Evolutionary conservation across 2,329 filamentous ascomycete genomes (phyloP).

Genomic region (Trichophyton benhamiae): DNA sequence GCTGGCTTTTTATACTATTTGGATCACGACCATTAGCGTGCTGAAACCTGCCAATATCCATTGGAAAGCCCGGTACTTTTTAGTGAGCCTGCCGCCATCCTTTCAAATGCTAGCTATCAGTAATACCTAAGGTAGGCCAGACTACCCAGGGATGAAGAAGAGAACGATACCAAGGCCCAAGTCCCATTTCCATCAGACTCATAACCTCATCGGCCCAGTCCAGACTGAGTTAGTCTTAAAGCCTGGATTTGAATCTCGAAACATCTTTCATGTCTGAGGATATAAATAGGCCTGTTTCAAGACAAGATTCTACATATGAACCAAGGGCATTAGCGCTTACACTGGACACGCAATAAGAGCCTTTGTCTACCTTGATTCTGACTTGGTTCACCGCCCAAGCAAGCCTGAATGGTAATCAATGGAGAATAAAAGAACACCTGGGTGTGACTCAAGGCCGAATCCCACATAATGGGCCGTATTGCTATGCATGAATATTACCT

Average conservation of each 20-base stretch:
- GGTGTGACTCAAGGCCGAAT: background rate
- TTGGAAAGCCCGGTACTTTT: background rate
- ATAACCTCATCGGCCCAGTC: background rate
- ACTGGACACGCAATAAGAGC: background rate
- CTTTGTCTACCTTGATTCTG: background rate
- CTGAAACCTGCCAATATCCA: too few species aligned
- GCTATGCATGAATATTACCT: background rate
- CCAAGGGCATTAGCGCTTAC: background rate
- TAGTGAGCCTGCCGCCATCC: background rate
- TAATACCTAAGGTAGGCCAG: background rate
- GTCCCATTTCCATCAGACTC: background rate
- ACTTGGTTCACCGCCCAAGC: background rate
- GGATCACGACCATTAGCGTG: too few species aligned
- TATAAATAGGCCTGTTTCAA: background rate
- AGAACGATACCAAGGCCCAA: background rate
- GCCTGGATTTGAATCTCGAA: background rate
- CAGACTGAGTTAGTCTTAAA: too few species aligned
- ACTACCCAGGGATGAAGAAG: background rate
- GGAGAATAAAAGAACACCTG: background rate
- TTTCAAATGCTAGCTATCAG: background rate
- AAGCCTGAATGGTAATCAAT: background rate
- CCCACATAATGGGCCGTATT: background rate
- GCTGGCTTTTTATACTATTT: too few species aligned
- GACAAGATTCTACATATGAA: background rate
- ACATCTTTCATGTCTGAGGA: background rate